A percentile compares a stretch with the other conserved stretches of the same genome.
Conservation (phyloP, 164 flowering plant genomes). For the Akebia trifoliata region DNA sequence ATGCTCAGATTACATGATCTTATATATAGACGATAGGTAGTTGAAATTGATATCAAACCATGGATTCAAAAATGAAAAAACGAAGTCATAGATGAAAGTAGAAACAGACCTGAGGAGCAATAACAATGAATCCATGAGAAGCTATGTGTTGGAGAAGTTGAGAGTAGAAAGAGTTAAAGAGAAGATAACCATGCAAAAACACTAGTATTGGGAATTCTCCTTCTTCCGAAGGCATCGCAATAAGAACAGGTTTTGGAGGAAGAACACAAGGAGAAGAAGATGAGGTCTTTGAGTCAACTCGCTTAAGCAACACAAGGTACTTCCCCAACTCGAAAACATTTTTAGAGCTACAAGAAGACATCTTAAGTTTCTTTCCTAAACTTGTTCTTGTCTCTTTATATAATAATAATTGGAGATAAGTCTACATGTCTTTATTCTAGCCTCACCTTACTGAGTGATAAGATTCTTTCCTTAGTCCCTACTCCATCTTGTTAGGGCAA, state of each 20-base stretch:
- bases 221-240: constrained; percentile 39
- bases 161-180: constrained; percentile 72
- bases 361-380: background rate
- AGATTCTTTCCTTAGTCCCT: too few relatives aligned
- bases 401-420: too few relatives aligned
- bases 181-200: constrained; percentile 77
- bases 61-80: background rate
- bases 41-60: background rate
- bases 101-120: constrained; percentile 78
- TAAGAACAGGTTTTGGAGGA: constrained; percentile 59
- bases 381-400: too few relatives aligned
- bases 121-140: constrained; percentile 84
- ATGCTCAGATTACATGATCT: too few relatives aligned
- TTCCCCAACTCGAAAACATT: constrained; percentile 24
- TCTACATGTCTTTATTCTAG: too few relatives aligned
- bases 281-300: constrained; percentile 7
- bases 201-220: constrained; percentile 61
- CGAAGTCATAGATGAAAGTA: background rate
- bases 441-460: too few relatives aligned
- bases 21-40: too few relatives aligned
- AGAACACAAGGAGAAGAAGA: constrained; percentile 1
- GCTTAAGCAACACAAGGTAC: constrained; percentile 9
- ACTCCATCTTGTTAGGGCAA: too few relatives aligned
- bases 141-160: constrained; percentile 74
- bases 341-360: constrained; percentile 3